Percentiles rank a stretch among this genome's conserved stretches.
phyloP scores from a whole-genome alignment of 2,329 filamentous ascomycete species.

The Phialemoniopsis sp. region DNA sequence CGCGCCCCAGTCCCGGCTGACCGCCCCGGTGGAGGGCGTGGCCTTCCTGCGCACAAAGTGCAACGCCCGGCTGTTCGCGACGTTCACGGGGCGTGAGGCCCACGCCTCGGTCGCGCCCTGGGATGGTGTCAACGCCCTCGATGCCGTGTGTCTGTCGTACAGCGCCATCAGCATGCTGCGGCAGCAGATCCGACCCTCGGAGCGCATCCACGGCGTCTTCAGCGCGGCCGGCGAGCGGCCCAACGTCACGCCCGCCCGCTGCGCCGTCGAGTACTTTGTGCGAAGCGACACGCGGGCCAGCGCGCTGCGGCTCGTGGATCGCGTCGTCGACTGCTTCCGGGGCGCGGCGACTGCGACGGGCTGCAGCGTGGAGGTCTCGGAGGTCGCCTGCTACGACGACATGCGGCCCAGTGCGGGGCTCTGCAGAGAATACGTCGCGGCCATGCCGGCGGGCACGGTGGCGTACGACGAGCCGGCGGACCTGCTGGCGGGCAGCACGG shows the following conservation, averaged over 20 bases:
- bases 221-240: conserved; percentile 25
- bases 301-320: conserved; percentile 17
- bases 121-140: conserved; percentile 46
- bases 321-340: conserved; percentile 22
- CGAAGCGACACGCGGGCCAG: conserved; percentile 29
- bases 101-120: conserved; percentile 44
- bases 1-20: conserved; percentile 14
- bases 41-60: conserved; percentile 19
- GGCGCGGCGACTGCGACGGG: conserved; percentile 24
- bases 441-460: conserved; percentile 20
- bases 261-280: conserved; percentile 34
- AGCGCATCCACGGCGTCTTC: conserved; percentile 43
- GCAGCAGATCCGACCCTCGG: conserved; percentile 39
- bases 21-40: conserved; percentile 12
- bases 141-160: conserved; percentile 37
- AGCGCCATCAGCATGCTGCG: conserved; percentile 38
- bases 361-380: conserved; percentile 16
- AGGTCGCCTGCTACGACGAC: conserved; percentile 19
- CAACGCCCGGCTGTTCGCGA: conserved; percentile 26
- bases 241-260: conserved; percentile 27
- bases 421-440: conserved; percentile 19
- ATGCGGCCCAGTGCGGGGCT: conserved; percentile 14
- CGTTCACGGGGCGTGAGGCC: conserved; percentile 37
- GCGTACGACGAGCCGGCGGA: conserved; percentile 16
- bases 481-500: conserved; percentile 24